phyloP scores from a whole-genome alignment of 768 basidiomycete species.

The Mycena latifolia region DNA sequence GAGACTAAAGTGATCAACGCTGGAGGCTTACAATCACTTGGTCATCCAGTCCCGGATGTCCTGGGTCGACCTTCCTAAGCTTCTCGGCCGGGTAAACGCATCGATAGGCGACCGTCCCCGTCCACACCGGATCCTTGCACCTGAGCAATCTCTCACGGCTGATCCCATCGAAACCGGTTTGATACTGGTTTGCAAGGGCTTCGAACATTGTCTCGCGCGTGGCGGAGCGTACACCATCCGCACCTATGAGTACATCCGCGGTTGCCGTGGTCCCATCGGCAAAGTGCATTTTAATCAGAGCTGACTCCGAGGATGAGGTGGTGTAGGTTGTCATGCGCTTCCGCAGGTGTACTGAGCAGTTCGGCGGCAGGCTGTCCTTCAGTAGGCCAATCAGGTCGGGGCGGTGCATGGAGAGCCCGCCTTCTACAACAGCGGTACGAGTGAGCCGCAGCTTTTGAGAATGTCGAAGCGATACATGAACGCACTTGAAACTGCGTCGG shows the following conservation, averaged over 20 bases:
- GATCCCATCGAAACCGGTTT: constrained; percentile 7
- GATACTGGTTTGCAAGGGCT: constrained; percentile 6
- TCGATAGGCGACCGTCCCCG: constrained; percentile 22
- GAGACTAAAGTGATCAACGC: constrained; percentile 7
- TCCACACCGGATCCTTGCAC: constrained; percentile 25
- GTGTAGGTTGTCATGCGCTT: constrained; percentile 16
- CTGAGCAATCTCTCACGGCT: constrained; percentile 11
- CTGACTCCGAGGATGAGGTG: constrained; percentile 4
- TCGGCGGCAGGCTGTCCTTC: constrained; percentile 19
- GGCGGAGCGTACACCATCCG: constrained; percentile 19
- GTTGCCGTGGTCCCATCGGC: constrained; percentile 19
- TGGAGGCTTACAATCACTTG: constrained; percentile 10
- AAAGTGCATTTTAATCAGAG: constrained; percentile 14
- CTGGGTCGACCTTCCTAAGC: constrained; percentile 21
- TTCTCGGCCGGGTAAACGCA: constrained; percentile 20
- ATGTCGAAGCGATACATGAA: constrained; percentile 17
- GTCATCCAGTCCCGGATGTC: constrained; percentile 15
- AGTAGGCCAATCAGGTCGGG: constrained; percentile 22
- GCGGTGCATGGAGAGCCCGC: constrained; percentile 23
- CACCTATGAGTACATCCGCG: constrained; percentile 17
- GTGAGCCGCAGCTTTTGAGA: constrained; percentile 18
- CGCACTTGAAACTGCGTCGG: constrained; percentile 20
- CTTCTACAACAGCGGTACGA: constrained; percentile 16
- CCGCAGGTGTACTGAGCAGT: constrained; percentile 17
- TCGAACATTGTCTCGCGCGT: constrained; percentile 17